Percentiles rank a stretch among this genome's conserved stretches.
phyloP scores from a whole-genome alignment of 177 flowering plant genomes.

The Vitis hybrid region DNA sequence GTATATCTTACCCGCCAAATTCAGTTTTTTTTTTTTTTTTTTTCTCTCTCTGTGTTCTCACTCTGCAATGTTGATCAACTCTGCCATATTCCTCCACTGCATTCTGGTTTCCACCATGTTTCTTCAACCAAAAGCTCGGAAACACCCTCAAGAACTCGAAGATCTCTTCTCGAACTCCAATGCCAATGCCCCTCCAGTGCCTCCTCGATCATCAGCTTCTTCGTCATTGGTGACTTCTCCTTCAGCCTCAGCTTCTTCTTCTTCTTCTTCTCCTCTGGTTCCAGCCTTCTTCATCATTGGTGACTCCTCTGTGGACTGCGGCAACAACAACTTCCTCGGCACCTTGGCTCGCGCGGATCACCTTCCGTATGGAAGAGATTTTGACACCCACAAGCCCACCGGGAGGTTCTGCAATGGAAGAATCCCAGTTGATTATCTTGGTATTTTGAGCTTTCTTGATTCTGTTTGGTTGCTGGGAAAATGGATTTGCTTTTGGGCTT shows the following conservation, averaged over 20 bases:
- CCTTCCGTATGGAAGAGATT: slow-evolving; percentile 85
- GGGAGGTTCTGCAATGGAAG: slow-evolving; percentile 94
- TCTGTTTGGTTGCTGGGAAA: slow-evolving; percentile 11
- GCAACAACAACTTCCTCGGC: slow-evolving; percentile 79
- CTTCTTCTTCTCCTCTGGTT: slow-evolving; percentile 30
- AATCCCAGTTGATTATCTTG: slow-evolving; percentile 87
- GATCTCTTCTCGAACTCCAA: slow-evolving; percentile 1
- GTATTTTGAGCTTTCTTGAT: slow-evolving; percentile 32
- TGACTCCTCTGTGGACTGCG: slow-evolving; percentile 89
- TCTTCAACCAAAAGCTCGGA: slow-evolving; percentile 21
- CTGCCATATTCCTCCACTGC: slow-evolving; percentile 17
- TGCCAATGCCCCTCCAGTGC: not conserved
- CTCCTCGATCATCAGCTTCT: slow-evolving; percentile 10
- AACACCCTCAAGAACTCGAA: slow-evolving; percentile 15
- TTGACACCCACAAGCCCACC: slow-evolving; percentile 81
- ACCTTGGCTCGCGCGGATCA: slow-evolving; percentile 82
- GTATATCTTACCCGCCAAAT: slow-evolving; percentile 23
- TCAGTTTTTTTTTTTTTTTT: not conserved
- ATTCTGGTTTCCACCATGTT: slow-evolving; percentile 18
- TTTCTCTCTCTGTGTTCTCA: slow-evolving; percentile 5
- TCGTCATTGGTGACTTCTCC: slow-evolving; percentile 2
- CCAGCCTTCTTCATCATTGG: slow-evolving; percentile 86
- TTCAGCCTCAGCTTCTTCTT: slow-evolving; percentile 6
- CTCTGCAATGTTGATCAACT: slow-evolving; percentile 18
- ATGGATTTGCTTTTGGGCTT: not conserved